Percentiles rank a stretch among this genome's conserved stretches.
These are phyloP conservation scores for Penicillium sp. DNA, from an alignment of 2,329 filamentous ascomycete genomes.

Conservation along the genomic window DNA sequence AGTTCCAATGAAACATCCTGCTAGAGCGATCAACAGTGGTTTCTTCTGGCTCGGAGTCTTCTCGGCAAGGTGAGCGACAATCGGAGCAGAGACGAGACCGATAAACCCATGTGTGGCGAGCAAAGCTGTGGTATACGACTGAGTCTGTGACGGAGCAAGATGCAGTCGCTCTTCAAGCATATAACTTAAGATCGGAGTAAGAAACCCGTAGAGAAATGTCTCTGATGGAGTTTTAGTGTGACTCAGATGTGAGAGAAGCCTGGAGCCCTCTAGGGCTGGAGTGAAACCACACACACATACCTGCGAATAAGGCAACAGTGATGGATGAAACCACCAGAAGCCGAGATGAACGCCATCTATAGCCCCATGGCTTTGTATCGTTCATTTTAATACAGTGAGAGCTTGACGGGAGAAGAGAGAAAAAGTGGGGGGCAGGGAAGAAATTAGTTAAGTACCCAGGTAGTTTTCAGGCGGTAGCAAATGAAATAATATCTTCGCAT, in stretches of 20 bases:
- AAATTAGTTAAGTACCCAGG: neutral
- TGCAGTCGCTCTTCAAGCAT: slow-evolving; percentile 18
- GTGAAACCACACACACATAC: neutral
- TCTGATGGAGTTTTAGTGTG: slow-evolving; percentile 10
- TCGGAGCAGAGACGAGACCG: slow-evolving; percentile 11
- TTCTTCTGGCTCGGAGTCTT: slow-evolving; percentile 18
- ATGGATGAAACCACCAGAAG: slow-evolving; percentile 6
- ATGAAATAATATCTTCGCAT: neutral
- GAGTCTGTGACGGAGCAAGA: slow-evolving; percentile 13
- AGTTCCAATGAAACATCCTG: slow-evolving; percentile 22
- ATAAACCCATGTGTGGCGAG: slow-evolving; percentile 16
- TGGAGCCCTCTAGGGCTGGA: no score
- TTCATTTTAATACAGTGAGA: neutral
- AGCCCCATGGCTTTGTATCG: slow-evolving; percentile 6
- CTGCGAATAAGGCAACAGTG: slow-evolving; percentile 9
- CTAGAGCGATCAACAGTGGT: slow-evolving; percentile 21
- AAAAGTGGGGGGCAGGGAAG: slow-evolving; percentile 1
- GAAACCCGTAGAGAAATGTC: slow-evolving; percentile 19
- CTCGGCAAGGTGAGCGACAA: slow-evolving; percentile 19
- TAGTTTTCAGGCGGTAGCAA: neutral
- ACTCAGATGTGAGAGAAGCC: neutral
- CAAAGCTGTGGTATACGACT: slow-evolving; percentile 11
- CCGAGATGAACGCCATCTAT: slow-evolving; percentile 8
- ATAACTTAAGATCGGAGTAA: slow-evolving; percentile 20
- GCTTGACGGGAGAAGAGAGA: neutral